A percentile compares a stretch with the other conserved stretches of the same genome.
phyloP scores from a whole-genome alignment of 2,329 filamentous ascomycete genomes.

The Nothomitra cinnamomea region DNA sequence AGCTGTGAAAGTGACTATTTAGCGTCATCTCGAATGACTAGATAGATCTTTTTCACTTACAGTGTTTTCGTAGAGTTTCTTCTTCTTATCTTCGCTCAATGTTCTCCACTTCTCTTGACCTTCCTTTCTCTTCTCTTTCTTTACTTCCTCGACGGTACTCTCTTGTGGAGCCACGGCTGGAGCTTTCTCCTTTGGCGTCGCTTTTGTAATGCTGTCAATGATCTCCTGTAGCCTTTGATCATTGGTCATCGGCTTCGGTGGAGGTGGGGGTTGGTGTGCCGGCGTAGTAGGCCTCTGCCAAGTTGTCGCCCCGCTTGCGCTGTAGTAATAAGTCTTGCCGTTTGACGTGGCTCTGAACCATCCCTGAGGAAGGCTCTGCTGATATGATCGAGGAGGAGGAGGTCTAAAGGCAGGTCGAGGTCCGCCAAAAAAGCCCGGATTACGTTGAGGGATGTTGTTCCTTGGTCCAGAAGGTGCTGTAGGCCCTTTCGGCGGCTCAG shows the following conservation, averaged over 20 bases:
- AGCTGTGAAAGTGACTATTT: constrained; percentile 34
- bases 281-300: constrained; percentile 65
- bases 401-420: constrained; percentile 29
- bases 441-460: constrained; percentile 38
- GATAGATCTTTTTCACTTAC: constrained; percentile 34
- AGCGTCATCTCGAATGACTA: not conserved
- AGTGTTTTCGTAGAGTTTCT: constrained; percentile 88
- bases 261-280: constrained; percentile 42
- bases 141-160: constrained; percentile 28
- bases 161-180: constrained; percentile 49
- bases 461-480: constrained; percentile 34
- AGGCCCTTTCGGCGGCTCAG: constrained; percentile 27
- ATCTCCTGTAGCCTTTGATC: constrained; percentile 61
- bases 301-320: constrained; percentile 55
- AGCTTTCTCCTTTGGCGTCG: constrained; percentile 33
- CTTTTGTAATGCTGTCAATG: constrained; percentile 61
- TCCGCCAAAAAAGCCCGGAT: constrained; percentile 37
- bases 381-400: constrained; percentile 35
- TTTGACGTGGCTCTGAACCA: constrained; percentile 69
- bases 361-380: constrained; percentile 51
- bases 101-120: constrained; percentile 32
- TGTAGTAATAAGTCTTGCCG: constrained; percentile 75
- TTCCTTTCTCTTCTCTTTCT: constrained; percentile 18
- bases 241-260: constrained; percentile 50
- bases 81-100: constrained; percentile 59